phyloP scores from a whole-genome alignment of 2,329 filamentous ascomycete species.

The Paecilomyces fulvus region DNA sequence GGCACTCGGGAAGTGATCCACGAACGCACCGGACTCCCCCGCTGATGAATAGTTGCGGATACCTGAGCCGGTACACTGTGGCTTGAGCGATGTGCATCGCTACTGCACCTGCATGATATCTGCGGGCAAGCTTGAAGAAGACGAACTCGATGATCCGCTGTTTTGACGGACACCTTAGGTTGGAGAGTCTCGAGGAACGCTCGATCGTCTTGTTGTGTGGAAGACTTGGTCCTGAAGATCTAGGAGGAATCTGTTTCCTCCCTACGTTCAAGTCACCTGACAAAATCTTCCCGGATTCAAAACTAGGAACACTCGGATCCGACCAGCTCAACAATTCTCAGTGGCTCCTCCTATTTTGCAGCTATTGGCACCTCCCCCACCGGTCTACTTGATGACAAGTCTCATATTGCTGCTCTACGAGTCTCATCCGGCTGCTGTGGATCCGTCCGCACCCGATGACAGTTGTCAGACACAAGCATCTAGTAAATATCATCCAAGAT shows the following conservation, averaged over 20 bases:
- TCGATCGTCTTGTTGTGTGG: background rate
- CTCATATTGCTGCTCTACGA: background rate
- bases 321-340: background rate
- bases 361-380: background rate
- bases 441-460: background rate
- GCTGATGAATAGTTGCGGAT: background rate
- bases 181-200: background rate
- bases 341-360: background rate
- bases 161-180: background rate
- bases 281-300: background rate
- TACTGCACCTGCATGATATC: background rate
- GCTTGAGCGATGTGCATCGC: background rate
- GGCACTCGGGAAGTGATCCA: background rate
- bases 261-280: background rate
- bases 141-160: background rate
- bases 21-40: background rate
- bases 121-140: background rate
- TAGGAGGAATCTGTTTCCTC: background rate
- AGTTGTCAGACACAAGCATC: background rate
- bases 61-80: background rate
- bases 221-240: background rate
- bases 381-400: background rate
- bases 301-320: background rate
- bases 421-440: background rate
- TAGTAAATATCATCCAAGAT: background rate